Evolutionary conservation across 2,329 filamentous ascomycete genomes (phyloP).

Genomic region (Stachybotrys chlorohalonatus): DNA sequence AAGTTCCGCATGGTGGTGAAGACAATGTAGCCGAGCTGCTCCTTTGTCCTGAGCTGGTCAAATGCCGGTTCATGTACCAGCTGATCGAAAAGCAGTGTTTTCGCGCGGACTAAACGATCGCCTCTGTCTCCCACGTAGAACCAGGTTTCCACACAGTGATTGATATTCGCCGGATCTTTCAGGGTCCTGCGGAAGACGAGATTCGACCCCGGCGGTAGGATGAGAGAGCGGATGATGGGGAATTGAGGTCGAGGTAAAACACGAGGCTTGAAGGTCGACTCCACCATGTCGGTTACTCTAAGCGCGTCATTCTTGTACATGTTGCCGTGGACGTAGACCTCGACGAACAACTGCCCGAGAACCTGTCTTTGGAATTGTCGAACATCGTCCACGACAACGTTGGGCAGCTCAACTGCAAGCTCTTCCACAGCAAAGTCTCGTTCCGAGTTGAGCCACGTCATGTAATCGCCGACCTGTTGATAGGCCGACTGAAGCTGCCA

Average conservation of each 20-base stretch:
- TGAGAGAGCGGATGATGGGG: slow-evolving; percentile 66
- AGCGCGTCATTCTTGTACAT: slow-evolving; percentile 89
- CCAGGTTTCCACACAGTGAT: slow-evolving; percentile 75
- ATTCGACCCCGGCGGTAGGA: slow-evolving; percentile 73
- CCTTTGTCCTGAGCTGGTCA: slow-evolving; percentile 89
- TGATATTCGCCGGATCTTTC: slow-evolving; percentile 81
- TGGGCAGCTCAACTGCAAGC: slow-evolving; percentile 64
- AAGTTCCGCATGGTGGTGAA: slow-evolving; percentile 69
- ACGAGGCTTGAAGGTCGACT: slow-evolving; percentile 66
- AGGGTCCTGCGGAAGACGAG: slow-evolving; percentile 73
- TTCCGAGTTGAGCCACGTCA: slow-evolving; percentile 70
- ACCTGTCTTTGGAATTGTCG: slow-evolving; percentile 71
- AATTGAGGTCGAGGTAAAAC: slow-evolving; percentile 69
- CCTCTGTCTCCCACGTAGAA: slow-evolving; percentile 61
- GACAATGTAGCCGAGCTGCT: slow-evolving; percentile 95
- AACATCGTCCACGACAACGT: slow-evolving; percentile 66
- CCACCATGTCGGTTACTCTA: slow-evolving; percentile 73
- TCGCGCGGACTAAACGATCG: slow-evolving; percentile 63
- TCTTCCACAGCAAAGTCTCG: slow-evolving; percentile 73
- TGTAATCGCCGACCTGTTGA: slow-evolving; percentile 77
- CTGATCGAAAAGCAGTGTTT: slow-evolving; percentile 74
- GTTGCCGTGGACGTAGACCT: slow-evolving; percentile 85
- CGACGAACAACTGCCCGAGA: slow-evolving; percentile 75
- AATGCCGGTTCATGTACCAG: slow-evolving; percentile 91
- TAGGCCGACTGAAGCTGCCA: slow-evolving; percentile 84